These are phyloP conservation scores for Protomyces inouyei DNA, from an alignment of 1,139 yeast genomes.

Conservation along the genomic window DNA sequence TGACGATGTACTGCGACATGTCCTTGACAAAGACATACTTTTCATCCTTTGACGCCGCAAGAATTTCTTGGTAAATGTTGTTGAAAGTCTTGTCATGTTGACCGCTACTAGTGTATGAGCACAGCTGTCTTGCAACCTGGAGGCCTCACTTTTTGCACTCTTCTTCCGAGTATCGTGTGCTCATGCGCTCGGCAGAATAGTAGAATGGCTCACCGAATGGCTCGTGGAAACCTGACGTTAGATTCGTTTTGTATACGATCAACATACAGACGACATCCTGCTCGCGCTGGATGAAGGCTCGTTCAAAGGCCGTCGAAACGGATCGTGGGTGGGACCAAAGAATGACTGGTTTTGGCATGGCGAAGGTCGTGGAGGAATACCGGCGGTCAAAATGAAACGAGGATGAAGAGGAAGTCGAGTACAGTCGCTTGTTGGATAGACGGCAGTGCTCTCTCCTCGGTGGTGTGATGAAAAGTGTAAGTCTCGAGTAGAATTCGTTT, in stretches of 20 bases:
- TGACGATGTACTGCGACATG: constrained; percentile 25
- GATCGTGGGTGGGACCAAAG: constrained; percentile 27
- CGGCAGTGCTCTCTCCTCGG: too few relatives aligned
- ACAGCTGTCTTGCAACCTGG: not conserved
- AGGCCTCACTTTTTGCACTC: constrained; percentile 16
- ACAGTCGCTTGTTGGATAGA: too few relatives aligned
- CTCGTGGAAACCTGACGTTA: constrained; percentile 14
- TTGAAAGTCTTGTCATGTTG: constrained; percentile 1
- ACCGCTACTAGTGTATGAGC: constrained; percentile 4
- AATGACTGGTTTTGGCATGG: constrained; percentile 15
- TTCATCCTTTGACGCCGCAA: constrained; percentile 5
- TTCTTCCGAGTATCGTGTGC: constrained; percentile 22
- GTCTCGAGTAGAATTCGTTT: too few relatives aligned
- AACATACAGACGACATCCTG: constrained; percentile 17
- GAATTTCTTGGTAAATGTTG: constrained; percentile 1
- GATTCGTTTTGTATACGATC: not conserved
- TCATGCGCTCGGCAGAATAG: constrained; percentile 24
- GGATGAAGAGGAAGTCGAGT: too few relatives aligned
- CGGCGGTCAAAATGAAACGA: too few relatives aligned
- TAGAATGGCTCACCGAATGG: constrained; percentile 26
- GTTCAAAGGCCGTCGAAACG: constrained; percentile 26
- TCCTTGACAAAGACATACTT: constrained; percentile 24
- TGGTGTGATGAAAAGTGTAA: too few relatives aligned
- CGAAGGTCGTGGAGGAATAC: too few relatives aligned
- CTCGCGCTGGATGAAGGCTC: constrained; percentile 21